Percentiles rank a stretch among this genome's conserved stretches.
phyloP scores from a whole-genome alignment of 345 rosid species.

The Geranium rotundifolium region DNA sequence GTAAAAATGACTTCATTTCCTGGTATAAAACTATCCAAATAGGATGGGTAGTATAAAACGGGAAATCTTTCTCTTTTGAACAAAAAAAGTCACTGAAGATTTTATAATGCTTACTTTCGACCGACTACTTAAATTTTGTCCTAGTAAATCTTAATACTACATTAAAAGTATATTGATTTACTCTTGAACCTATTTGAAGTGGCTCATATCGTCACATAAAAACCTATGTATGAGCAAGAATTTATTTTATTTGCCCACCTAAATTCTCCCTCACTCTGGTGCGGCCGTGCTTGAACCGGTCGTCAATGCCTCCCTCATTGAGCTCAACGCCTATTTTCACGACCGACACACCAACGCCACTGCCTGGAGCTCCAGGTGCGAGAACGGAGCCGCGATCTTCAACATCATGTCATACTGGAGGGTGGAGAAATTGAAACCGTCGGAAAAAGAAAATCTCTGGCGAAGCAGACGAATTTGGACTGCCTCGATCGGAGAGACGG shows the following conservation, averaged over 20 bases:
- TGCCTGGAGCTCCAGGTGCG: neutral
- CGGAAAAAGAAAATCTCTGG: too few species aligned
- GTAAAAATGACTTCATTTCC: too few species aligned
- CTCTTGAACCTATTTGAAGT: slow-evolving; percentile 10
- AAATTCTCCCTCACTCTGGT: slow-evolving; percentile 48
- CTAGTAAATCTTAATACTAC: too few species aligned
- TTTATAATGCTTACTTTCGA: too few species aligned
- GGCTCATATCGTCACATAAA: slow-evolving; percentile 9
- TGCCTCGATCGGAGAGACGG: neutral
- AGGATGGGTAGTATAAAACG: too few species aligned
- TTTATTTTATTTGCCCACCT: slow-evolving; percentile 14
- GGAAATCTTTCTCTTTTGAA: too few species aligned
- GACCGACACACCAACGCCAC: slow-evolving; percentile 17
- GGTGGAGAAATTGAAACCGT: neutral
- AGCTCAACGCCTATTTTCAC: slow-evolving; percentile 73
- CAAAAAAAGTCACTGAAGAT: too few species aligned
- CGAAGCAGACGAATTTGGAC: too few species aligned
- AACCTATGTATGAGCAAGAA: slow-evolving; percentile 7
- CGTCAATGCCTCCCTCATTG: slow-evolving; percentile 81
- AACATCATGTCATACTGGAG: neutral
- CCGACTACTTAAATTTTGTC: too few species aligned
- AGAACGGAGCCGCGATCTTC: neutral
- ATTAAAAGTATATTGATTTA: too few species aligned
- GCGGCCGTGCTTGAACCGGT: slow-evolving; percentile 77
- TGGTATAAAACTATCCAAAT: too few species aligned